phyloP scores from a whole-genome alignment of 805 yeast species.

The Alloascoidea africana region DNA sequence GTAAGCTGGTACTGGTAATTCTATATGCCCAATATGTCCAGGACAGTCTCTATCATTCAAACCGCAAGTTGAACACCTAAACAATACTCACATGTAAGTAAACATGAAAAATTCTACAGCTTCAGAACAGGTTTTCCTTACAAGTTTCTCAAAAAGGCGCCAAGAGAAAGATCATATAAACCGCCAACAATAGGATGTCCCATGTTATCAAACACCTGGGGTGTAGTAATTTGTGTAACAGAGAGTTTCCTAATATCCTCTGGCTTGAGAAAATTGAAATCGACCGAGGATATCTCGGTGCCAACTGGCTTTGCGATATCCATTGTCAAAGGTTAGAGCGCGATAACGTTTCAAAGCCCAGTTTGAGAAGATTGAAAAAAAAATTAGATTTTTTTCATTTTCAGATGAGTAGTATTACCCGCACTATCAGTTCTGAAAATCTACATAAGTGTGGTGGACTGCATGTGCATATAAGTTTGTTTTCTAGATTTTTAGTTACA shows the following conservation, averaged over 20 bases:
- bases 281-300: conserved; percentile 82
- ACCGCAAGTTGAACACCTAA: conserved; percentile 83
- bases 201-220: conserved; percentile 87
- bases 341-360: no score
- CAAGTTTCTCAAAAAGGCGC: conserved; percentile 78
- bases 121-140: conserved; percentile 10
- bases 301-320: conserved; percentile 96
- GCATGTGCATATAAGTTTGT: no score
- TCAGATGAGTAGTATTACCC: no score
- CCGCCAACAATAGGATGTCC: conserved; percentile 96
- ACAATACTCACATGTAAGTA: neutral
- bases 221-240: conserved; percentile 91
- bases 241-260: conserved; percentile 76
- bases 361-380: no score
- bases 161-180: conserved; percentile 85
- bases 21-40: conserved; percentile 97
- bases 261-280: conserved; percentile 72
- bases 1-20: conserved; percentile 88
- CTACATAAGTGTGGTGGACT: no score
- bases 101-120: conserved; percentile 7
- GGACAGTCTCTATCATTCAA: conserved; percentile 90
- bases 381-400: no score
- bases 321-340: conserved; percentile 38
- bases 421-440: no score
- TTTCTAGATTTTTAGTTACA: no score